Conservation (phyloP, 257 asterid species). For the Coffea canephora region DNA sequence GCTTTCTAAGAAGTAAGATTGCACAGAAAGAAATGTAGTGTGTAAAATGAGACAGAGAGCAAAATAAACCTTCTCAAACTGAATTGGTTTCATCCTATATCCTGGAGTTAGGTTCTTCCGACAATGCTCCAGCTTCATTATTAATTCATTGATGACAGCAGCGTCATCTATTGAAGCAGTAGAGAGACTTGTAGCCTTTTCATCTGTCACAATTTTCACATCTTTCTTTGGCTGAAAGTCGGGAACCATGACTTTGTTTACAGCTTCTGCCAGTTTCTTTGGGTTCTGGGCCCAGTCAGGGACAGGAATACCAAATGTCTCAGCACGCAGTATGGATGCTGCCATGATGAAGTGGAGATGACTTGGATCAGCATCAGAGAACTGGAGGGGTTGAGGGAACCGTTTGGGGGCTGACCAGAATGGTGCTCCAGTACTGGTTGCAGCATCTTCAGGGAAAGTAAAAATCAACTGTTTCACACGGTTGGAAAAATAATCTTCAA, state of each 20-base stretch:
- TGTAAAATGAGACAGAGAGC: not conserved
- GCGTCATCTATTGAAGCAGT: slow-evolving; percentile 78
- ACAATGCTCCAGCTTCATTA: slow-evolving; percentile 64
- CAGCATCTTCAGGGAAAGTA: slow-evolving; percentile 90
- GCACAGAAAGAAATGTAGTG: not conserved
- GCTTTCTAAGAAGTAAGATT: not conserved
- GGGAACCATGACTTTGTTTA: slow-evolving; percentile 57
- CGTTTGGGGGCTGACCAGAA: slow-evolving; percentile 98
- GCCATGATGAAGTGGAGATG: slow-evolving; percentile 88
- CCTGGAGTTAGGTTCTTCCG: slow-evolving; percentile 47
- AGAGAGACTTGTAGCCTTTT: slow-evolving; percentile 77
- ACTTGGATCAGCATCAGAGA: slow-evolving; percentile 62
- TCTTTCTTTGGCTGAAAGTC: slow-evolving; percentile 66
- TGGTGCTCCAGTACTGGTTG: slow-evolving; percentile 83
- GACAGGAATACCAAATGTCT: slow-evolving; percentile 71
- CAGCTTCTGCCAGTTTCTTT: slow-evolving; percentile 61
- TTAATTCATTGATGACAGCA: slow-evolving; percentile 64
- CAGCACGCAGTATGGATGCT: slow-evolving; percentile 73
- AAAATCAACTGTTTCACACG: slow-evolving; percentile 78
- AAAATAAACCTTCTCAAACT: slow-evolving; percentile 77
- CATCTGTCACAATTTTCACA: slow-evolving; percentile 85
- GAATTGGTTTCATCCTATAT: slow-evolving; percentile 84
- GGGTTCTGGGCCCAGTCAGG: slow-evolving; percentile 89
- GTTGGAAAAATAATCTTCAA: slow-evolving; percentile 78
- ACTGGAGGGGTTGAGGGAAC: slow-evolving; percentile 74